Conservation (phyloP, 495 filamentous ascomycete genomes). For the Bryoglossum gracile region DNA sequence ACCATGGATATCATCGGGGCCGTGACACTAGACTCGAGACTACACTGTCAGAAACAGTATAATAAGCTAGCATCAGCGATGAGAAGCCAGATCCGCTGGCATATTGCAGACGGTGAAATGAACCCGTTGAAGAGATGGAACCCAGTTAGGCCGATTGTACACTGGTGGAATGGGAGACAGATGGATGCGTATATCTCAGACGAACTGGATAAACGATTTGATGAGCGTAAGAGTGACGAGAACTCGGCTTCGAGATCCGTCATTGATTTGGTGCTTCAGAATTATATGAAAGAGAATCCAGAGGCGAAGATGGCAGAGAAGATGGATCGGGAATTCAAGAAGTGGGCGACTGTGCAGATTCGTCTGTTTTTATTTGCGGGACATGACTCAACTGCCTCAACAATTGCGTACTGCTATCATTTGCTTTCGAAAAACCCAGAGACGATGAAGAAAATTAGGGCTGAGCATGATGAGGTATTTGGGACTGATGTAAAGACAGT, state of each 20-base stretch:
- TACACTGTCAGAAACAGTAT: constrained; percentile 4
- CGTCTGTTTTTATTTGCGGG: constrained; percentile 25
- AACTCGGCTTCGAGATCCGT: constrained; percentile 18
- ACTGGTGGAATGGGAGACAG: constrained; percentile 27
- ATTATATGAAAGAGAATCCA: constrained; percentile 20
- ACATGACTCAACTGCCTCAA: constrained; percentile 17
- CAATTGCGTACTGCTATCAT: constrained; percentile 21
- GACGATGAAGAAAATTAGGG: constrained; percentile 20
- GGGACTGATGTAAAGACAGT: constrained; percentile 20
- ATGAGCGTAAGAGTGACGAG: constrained; percentile 2
- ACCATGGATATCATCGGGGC: constrained; percentile 57
- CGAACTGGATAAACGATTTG: constrained; percentile 30
- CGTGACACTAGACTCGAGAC: not conserved
- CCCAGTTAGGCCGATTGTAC: constrained; percentile 9
- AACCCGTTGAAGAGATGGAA: constrained; percentile 22
- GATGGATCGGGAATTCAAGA: constrained; percentile 24
- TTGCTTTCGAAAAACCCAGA: constrained; percentile 28
- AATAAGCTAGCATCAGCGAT: constrained; percentile 27
- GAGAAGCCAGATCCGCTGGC: constrained; percentile 19
- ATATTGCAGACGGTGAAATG: constrained; percentile 19
- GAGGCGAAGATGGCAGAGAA: not conserved
- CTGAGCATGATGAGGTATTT: constrained; percentile 32
- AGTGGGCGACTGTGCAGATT: constrained; percentile 26
- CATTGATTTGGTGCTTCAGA: constrained; percentile 32
- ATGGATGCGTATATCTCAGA: constrained; percentile 31